phyloP scores from a whole-genome alignment of 2,329 filamentous ascomycete species.

The Colletotrichum filicis region DNA sequence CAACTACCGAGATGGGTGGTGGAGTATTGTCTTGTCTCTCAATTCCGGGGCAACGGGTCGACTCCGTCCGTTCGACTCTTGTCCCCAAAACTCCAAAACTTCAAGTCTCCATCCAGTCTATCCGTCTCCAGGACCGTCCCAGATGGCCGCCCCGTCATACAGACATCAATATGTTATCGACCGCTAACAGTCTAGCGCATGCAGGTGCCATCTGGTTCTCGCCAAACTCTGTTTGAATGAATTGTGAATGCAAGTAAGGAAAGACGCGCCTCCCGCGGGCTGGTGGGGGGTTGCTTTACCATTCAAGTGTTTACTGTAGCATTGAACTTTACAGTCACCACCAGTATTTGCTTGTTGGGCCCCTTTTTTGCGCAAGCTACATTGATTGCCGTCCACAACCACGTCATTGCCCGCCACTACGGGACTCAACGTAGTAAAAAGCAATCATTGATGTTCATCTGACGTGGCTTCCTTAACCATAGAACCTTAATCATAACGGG shows the following conservation, averaged over 20 bases:
- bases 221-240: neutral
- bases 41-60: conserved; percentile 12
- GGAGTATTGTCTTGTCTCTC: neutral
- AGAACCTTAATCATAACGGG: neutral
- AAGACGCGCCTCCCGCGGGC: neutral
- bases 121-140: neutral
- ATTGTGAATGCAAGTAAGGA: neutral
- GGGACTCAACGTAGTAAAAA: too few relatives aligned
- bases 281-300: neutral
- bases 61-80: neutral
- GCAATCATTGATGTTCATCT: neutral
- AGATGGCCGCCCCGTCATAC: neutral
- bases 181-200: neutral
- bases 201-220: neutral
- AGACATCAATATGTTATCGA: neutral
- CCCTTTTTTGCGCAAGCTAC: neutral
- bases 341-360: neutral
- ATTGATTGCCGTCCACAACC: neutral
- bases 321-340: neutral
- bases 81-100: neutral
- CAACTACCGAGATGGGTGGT: conserved; percentile 16
- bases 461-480: neutral
- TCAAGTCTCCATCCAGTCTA: neutral
- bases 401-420: neutral
- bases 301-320: neutral